Evolutionary conservation across 805 yeast species (phyloP), one percentile per base, ranked within the genome.

Genomic region (Saccharomycopsis vini): DNA sequence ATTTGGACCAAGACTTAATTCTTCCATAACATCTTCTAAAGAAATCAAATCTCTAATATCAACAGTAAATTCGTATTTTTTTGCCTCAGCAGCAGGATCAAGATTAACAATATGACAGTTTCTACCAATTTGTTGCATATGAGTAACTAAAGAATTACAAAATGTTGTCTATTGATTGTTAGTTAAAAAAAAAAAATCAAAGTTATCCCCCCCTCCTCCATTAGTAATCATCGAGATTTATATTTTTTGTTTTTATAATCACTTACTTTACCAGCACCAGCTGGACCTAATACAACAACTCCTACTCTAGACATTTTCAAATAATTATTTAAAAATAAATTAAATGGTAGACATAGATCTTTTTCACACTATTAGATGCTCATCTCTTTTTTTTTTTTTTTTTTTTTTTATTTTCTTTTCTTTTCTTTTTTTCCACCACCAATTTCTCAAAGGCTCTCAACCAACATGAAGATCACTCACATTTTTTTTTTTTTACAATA

Each of bases 91-190:
- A 0, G 95, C 95, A 1, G 97, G 97, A 58, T 92, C 99, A 50
- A 92, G 70, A 59, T 92, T 92, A 15, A 92, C 97, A 32, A 92
- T 77, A 62, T 92, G 97, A 2, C 95, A 97, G 30, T 95, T 69
- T 50, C 98, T 78, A 1, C 97, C 97, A 29, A 84, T 72, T 16
- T 87, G 72, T 60, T 88, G 95, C 79, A 92, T 83, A 61, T 90
- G 83, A 1, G 90, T 64, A 36, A 92, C 81, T 49, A 92, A 72
- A 3, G 95, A 70, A 56, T 86, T 84, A 65, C 97, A 90, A 58
- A 90, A 92, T 0, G 98, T 87, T 38, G 92, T 78, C 62, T 71
- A 42, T 23, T 22, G 15, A 29, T 40, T 35, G 39, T 42, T 39
- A 42, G 28, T 23, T 28, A 19, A n/a, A 28, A 28, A 28, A 28